Percentiles rank a stretch among this genome's conserved stretches.
phyloP scores from a whole-genome alignment of 2,329 filamentous ascomycete species.

The Sclerotinia minor region DNA sequence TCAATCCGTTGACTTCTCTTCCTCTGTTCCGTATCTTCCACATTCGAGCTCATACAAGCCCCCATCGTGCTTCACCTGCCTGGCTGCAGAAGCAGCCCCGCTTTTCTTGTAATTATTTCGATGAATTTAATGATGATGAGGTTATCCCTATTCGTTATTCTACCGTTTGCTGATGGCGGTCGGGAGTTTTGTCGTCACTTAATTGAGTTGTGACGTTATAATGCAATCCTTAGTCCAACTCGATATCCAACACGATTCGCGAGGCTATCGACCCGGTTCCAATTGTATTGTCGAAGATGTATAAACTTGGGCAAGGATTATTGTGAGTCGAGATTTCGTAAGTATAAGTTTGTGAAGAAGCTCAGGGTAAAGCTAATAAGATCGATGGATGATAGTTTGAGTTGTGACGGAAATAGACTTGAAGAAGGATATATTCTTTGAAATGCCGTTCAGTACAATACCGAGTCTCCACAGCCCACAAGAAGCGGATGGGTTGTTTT shows the following conservation, averaged over 20 bases:
- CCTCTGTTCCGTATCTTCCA: constrained; percentile 85
- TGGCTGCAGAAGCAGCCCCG: constrained; percentile 39
- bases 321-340: constrained; percentile 5
- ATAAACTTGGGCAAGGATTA: constrained; percentile 5
- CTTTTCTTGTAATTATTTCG: constrained; percentile 28
- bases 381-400: constrained; percentile 5
- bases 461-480: constrained; percentile 16
- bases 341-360: not conserved
- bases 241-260: constrained; percentile 20
- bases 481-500: constrained; percentile 14
- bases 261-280: constrained; percentile 14
- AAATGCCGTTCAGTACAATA: constrained; percentile 17
- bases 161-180: not conserved
- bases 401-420: constrained; percentile 11
- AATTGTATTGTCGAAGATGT: not conserved
- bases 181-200: not conserved
- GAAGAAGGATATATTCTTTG: constrained; percentile 16
- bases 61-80: constrained; percentile 64
- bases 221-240: constrained; percentile 7
- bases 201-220: constrained; percentile 21
- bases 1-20: constrained; percentile 97
- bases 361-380: constrained; percentile 1
- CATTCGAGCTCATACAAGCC: constrained; percentile 82
- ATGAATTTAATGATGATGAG: not conserved
- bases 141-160: not conserved